These are phyloP conservation scores for Cajanus cajan DNA, from an alignment of 306 rosid genomes.

Conservation along the genomic window DNA sequence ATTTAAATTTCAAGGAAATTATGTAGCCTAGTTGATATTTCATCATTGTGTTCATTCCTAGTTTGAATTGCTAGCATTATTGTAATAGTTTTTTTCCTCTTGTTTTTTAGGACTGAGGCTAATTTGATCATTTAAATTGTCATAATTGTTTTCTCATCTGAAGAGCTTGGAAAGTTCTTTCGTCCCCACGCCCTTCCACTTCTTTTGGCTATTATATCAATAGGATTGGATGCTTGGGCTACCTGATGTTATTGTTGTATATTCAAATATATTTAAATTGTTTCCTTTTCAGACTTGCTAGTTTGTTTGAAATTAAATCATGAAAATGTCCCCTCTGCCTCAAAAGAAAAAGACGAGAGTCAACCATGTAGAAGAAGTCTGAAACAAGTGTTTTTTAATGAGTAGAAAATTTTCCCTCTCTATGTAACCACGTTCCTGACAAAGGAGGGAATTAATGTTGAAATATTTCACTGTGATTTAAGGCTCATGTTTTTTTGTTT, in stretches of 20 bases:
- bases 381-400: not conserved
- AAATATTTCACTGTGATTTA: slow-evolving; percentile 16
- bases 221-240: slow-evolving; percentile 3
- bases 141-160: not conserved
- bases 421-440: not conserved
- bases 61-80: slow-evolving; percentile 18
- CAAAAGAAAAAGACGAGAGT: not conserved
- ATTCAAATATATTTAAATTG: not conserved
- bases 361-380: not conserved
- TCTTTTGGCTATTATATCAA: not conserved
- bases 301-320: slow-evolving; percentile 21
- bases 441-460: not conserved
- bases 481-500: not conserved
- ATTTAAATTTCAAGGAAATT: not conserved
- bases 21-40: not conserved
- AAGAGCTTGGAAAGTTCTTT: slow-evolving; percentile 1
- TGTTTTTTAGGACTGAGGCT: not conserved
- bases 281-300: slow-evolving; percentile 10
- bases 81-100: not conserved
- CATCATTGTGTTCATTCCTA: not conserved
- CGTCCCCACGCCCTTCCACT: not conserved
- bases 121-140: slow-evolving; percentile 6
- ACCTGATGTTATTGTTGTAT: not conserved
- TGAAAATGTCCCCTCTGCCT: not conserved
- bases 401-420: not conserved